These are phyloP conservation scores for Pichia thaimueangensis DNA, from an alignment of 805 yeast species.

Conservation along the genomic window DNA sequence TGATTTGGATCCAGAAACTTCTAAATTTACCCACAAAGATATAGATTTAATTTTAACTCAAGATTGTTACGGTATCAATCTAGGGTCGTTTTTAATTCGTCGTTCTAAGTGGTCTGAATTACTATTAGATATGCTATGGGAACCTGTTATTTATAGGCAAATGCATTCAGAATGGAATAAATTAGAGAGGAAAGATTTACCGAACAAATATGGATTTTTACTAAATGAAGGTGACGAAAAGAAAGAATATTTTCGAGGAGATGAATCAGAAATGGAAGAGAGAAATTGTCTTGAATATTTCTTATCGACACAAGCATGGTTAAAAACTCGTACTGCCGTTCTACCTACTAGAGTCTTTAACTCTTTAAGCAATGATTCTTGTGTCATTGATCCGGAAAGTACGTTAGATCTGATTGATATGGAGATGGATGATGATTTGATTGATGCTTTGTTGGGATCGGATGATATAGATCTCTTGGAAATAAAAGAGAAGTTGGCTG, in stretches of 20 bases:
- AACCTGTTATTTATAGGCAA: constrained; percentile 34
- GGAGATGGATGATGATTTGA: constrained; percentile 18
- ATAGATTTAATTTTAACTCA: constrained; percentile 34
- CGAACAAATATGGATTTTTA: constrained; percentile 23
- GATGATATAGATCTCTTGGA: not conserved
- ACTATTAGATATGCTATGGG: constrained; percentile 35
- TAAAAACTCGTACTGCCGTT: constrained; percentile 35
- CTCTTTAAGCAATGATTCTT: constrained; percentile 34
- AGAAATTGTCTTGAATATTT: constrained; percentile 34
- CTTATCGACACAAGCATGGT: constrained; percentile 33
- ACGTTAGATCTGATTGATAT: constrained; percentile 16
- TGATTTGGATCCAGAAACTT: constrained; percentile 28
- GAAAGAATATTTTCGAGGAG: not conserved
- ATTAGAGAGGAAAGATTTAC: constrained; percentile 13
- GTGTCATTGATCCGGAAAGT: constrained; percentile 24
- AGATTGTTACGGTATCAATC: constrained; percentile 38
- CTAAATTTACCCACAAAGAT: constrained; percentile 26
- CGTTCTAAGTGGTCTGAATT: constrained; percentile 35
- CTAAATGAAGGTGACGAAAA: constrained; percentile 24
- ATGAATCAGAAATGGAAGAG: constrained; percentile 26
- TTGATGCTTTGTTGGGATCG: constrained; percentile 16
- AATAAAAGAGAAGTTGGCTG: not conserved
- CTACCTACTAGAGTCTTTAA: constrained; percentile 34
- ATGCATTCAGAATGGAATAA: constrained; percentile 31
- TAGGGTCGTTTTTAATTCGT: constrained; percentile 34